Conservation (phyloP, 352 stramenopile species). For the Plasmopara viticola region DNA sequence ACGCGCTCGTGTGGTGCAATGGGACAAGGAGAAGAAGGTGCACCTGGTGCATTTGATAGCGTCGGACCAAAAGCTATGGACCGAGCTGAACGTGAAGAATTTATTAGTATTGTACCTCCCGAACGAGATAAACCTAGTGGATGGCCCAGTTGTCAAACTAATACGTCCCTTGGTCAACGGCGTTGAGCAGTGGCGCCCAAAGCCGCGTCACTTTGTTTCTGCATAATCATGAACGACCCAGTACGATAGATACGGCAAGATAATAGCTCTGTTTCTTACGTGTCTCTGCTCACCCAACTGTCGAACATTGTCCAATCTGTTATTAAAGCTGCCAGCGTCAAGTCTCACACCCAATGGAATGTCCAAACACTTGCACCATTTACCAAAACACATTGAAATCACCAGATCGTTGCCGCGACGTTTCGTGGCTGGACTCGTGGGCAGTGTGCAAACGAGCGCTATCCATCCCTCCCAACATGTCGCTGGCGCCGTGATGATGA, state of each 20-base stretch:
- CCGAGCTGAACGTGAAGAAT: slow-evolving; percentile 46
- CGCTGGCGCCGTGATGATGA: slow-evolving; percentile 4
- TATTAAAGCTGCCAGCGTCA: slow-evolving; percentile 8
- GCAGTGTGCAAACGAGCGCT: slow-evolving; percentile 13
- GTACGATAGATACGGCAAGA: not conserved
- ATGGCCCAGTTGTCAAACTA: slow-evolving; percentile 55
- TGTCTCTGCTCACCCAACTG: slow-evolving; percentile 8
- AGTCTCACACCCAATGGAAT: slow-evolving; percentile 11
- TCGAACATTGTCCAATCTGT: not conserved
- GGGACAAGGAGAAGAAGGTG: slow-evolving; percentile 51
- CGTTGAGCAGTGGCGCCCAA: slow-evolving; percentile 59
- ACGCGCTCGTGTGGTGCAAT: slow-evolving; percentile 65
- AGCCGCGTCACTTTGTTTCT: slow-evolving; percentile 53
- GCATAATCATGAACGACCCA: slow-evolving; percentile 12
- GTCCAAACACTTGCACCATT: slow-evolving; percentile 5
- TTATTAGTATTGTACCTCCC: slow-evolving; percentile 63
- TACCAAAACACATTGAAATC: slow-evolving; percentile 13
- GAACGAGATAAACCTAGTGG: slow-evolving; percentile 45
- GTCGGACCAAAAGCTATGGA: slow-evolving; percentile 54
- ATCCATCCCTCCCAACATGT: slow-evolving; percentile 13
- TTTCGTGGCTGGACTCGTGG: too few species aligned
- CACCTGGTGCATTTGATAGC: slow-evolving; percentile 63
- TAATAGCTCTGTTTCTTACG: not conserved
- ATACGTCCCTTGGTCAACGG: slow-evolving; percentile 54
- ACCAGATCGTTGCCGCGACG: slow-evolving; percentile 21